Conservation (phyloP, 345 rosid genomes). For the Salix viminalis region DNA sequence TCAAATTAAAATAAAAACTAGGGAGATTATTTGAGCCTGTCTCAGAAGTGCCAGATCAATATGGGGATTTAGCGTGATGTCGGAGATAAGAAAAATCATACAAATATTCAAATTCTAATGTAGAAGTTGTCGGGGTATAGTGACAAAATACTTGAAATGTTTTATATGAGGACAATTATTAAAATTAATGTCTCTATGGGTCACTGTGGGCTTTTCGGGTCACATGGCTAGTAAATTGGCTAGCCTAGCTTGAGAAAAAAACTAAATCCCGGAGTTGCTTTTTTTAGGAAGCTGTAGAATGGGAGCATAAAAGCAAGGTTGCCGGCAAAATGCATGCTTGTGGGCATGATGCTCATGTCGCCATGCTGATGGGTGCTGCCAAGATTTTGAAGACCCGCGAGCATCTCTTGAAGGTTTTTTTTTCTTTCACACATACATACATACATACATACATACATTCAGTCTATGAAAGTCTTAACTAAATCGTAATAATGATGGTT, state of each 20-base stretch:
- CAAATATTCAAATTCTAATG: not conserved
- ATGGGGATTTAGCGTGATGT: not conserved
- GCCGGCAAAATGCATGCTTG: constrained; percentile 97
- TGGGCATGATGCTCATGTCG: constrained; percentile 90
- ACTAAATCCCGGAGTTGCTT: not conserved
- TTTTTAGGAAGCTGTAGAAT: constrained; percentile 71
- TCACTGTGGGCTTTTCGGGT: not conserved
- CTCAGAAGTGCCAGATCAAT: not conserved
- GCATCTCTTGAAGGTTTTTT: constrained; percentile 7
- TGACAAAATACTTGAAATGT: not conserved
- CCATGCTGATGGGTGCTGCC: constrained; percentile 93
- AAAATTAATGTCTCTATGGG: not conserved
- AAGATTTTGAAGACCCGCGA: constrained; percentile 32
- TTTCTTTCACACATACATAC: too few species aligned
- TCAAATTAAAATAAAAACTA: too few species aligned
- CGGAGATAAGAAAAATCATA: not conserved
- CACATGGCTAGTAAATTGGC: not conserved
- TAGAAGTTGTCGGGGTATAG: not conserved
- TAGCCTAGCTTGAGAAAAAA: not conserved
- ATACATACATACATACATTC: too few species aligned
- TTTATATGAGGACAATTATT: not conserved
- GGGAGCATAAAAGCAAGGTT: constrained; percentile 83
- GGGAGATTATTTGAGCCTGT: too few species aligned
- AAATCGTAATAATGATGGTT: not conserved
- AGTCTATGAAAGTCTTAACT: not conserved